Evolutionary conservation across 2,329 filamentous ascomycete genomes (phyloP).

Genomic region (Talaromyces sp.): DNA sequence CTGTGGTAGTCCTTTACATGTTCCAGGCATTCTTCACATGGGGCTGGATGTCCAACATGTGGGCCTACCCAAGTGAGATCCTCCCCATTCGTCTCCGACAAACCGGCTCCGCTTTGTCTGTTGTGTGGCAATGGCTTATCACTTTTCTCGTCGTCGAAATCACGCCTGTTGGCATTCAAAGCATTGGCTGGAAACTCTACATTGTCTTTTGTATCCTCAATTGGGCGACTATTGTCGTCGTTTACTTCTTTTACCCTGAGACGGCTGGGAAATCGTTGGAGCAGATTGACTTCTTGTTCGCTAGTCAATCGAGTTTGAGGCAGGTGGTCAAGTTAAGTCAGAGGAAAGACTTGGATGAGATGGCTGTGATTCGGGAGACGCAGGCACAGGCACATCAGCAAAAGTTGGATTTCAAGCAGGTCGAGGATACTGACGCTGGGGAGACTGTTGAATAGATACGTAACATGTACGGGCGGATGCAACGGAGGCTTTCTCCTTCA

Average conservation of each 20-base stretch:
- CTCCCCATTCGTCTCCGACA: slow-evolving; percentile 18
- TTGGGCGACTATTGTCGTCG: slow-evolving; percentile 44
- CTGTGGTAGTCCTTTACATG: slow-evolving; percentile 19
- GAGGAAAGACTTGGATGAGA: slow-evolving; percentile 19
- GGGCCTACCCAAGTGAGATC: slow-evolving; percentile 20
- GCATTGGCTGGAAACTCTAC: slow-evolving; percentile 37
- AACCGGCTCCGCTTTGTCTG: slow-evolving; percentile 17
- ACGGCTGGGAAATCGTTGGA: slow-evolving; percentile 25
- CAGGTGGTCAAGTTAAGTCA: slow-evolving; percentile 20
- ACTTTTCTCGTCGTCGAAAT: slow-evolving; percentile 33
- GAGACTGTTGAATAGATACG: neutral
- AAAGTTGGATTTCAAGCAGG: slow-evolving; percentile 15
- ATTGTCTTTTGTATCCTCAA: slow-evolving; percentile 33
- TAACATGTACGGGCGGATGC: neutral
- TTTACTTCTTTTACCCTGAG: slow-evolving; percentile 36
- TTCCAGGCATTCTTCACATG: slow-evolving; percentile 22
- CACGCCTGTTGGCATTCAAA: slow-evolving; percentile 40
- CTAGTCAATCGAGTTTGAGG: slow-evolving; percentile 17
- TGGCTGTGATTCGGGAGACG: slow-evolving; percentile 17
- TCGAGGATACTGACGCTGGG: slow-evolving; percentile 7
- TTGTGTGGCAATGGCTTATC: slow-evolving; percentile 21
- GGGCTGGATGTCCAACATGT: slow-evolving; percentile 22
- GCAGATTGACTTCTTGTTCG: slow-evolving; percentile 28
- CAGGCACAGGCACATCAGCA: slow-evolving; percentile 19
- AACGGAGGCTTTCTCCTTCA: neutral